phyloP scores from a whole-genome alignment of 108 stramenopile genomes.

The Chaetoceros tenuissimus region DNA sequence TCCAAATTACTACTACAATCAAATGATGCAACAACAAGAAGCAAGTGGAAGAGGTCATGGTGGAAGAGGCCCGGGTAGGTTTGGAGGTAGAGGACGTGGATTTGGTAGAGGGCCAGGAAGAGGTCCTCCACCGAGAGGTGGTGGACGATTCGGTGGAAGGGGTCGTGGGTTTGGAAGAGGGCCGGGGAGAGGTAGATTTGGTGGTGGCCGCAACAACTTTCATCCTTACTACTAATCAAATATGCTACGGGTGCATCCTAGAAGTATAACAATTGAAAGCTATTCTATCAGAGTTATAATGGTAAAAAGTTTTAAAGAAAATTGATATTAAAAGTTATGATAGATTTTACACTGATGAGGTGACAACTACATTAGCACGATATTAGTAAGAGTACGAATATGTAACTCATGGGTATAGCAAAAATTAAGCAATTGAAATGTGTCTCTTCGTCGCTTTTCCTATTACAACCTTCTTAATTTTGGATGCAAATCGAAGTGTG shows the following conservation, averaged over 20 bases:
- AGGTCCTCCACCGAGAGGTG: not conserved
- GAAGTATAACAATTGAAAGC: no score
- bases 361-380: no score
- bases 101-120: not conserved
- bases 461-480: constrained; percentile 42
- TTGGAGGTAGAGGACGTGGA: constrained; percentile 20
- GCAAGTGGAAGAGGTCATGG: constrained; percentile 9
- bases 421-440: not conserved
- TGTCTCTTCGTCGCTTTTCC: constrained; percentile 76
- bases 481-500: constrained; percentile 43
- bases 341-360: no score
- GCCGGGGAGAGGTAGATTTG: no score
- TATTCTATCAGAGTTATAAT: no score
- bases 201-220: no score
- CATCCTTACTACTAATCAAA: no score
- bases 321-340: no score
- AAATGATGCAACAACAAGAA: constrained; percentile 9
- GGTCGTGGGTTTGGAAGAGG: constrained; percentile 9
- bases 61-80: constrained; percentile 8
- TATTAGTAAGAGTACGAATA: no score
- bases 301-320: no score
- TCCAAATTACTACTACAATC: constrained; percentile 42
- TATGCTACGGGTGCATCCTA: no score
- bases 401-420: no score
- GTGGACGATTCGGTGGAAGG: not conserved